Percentiles rank a stretch among this genome's conserved stretches.
These are phyloP conservation scores for Pisolithus thermaeus DNA, from an alignment of 1,284 basidiomycete species.

Conservation along the genomic window DNA sequence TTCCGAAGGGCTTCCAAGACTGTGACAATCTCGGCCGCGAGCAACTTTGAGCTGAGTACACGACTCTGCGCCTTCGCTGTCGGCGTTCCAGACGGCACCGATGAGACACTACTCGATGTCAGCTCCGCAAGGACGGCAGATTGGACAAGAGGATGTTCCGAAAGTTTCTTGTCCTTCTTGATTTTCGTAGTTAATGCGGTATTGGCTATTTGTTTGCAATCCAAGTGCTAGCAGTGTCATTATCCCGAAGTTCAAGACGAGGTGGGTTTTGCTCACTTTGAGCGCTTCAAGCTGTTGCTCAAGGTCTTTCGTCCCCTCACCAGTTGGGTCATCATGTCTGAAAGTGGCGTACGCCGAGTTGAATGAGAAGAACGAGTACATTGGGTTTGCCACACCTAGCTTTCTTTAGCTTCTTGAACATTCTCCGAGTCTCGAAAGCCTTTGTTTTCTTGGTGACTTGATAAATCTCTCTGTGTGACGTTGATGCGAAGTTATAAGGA, in stretches of 20 bases:
- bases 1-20: conserved; percentile 48
- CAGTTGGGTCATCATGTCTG: conserved; percentile 38
- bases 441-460: conserved; percentile 79
- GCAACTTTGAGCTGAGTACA: conserved; percentile 69
- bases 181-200: conserved; percentile 67
- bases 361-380: neutral
- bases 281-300: conserved; percentile 63
- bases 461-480: conserved; percentile 43
- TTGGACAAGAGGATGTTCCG: conserved; percentile 40
- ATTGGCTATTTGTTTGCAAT: conserved; percentile 54
- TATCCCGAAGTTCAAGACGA: conserved; percentile 1
- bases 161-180: conserved; percentile 63
- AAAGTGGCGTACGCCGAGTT: neutral
- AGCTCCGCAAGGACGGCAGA: conserved; percentile 41
- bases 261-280: conserved; percentile 44
- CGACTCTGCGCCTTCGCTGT: conserved; percentile 65
- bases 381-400: conserved; percentile 43
- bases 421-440: conserved; percentile 76
- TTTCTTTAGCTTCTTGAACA: conserved; percentile 78
- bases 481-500: too few species aligned
- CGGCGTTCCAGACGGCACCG: conserved; percentile 37
- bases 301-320: conserved; percentile 42
- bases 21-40: conserved; percentile 56
- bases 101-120: conserved; percentile 25
- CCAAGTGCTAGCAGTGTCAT: conserved; percentile 43